Conservation (phyloP, 257 asterid species). For the Plantago ovata region DNA sequence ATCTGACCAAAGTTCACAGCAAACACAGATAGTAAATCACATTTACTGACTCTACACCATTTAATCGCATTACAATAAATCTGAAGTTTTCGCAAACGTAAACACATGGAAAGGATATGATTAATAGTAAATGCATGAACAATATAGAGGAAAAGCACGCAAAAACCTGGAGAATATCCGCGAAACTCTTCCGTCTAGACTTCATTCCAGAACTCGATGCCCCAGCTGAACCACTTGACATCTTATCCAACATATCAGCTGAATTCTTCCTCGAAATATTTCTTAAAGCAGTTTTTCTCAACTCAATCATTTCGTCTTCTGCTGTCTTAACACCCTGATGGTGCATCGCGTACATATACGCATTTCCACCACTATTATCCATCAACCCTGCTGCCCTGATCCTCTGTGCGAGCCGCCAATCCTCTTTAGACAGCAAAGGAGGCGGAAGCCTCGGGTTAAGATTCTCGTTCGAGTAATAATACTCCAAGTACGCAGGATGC, state of each 20-base stretch:
- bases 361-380: slow-evolving; percentile 23
- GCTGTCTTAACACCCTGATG: slow-evolving; percentile 31
- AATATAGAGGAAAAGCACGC: slow-evolving; percentile 9
- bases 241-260: slow-evolving; percentile 40
- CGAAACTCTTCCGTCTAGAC: slow-evolving; percentile 71
- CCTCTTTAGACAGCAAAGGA: slow-evolving; percentile 74
- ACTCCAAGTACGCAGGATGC: slow-evolving; percentile 68
- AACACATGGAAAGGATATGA: too few species aligned
- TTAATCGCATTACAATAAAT: too few species aligned
- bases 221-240: slow-evolving; percentile 24
- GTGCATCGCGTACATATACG: slow-evolving; percentile 40
- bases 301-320: slow-evolving; percentile 51
- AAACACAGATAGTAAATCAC: too few species aligned
- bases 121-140: neutral
- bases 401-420: slow-evolving; percentile 75
- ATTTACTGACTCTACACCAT: too few species aligned
- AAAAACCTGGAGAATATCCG: slow-evolving; percentile 78
- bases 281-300: slow-evolving; percentile 63
- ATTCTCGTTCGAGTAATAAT: slow-evolving; percentile 72
- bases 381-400: slow-evolving; percentile 49
- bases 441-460: slow-evolving; percentile 87
- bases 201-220: slow-evolving; percentile 54
- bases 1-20: too few species aligned
- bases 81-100: too few species aligned
- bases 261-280: slow-evolving; percentile 56